A percentile compares a stretch with the other conserved stretches of the same genome.
Evolutionary conservation across 345 rosid genomes (phyloP).

Genomic region (Aquilaria sinensis): DNA sequence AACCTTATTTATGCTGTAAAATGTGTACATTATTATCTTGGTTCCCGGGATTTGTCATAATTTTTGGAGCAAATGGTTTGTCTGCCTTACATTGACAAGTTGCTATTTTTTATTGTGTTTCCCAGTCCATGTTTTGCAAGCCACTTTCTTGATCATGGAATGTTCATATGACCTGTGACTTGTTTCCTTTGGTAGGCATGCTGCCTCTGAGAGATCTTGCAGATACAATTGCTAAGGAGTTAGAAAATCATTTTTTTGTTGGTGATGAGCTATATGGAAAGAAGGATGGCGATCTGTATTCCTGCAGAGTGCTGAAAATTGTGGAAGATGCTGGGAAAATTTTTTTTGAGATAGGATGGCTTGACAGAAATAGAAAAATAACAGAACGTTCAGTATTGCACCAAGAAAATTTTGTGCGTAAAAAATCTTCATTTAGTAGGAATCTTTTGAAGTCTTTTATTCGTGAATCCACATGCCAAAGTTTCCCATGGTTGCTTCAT

Average conservation of each 20-base stretch:
- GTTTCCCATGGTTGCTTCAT: conserved; percentile 85
- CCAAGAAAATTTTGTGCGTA: conserved; percentile 61
- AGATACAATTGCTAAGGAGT: conserved; percentile 48
- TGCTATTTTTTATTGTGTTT: no score
- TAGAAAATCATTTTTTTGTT: conserved; percentile 45
- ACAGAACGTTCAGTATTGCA: conserved; percentile 37
- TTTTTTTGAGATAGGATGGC: conserved; percentile 65
- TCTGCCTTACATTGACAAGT: no score
- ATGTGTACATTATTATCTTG: no score
- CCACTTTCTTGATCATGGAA: background rate
- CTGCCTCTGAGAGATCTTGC: conserved; percentile 88
- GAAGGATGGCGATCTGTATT: conserved; percentile 41
- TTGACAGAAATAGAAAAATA: conserved; percentile 51
- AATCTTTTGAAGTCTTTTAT: conserved; percentile 77
- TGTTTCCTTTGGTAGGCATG: conserved; percentile 49
- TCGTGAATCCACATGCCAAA: conserved; percentile 83
- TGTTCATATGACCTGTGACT: background rate
- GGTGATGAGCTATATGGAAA: conserved; percentile 69
- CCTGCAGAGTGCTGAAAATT: conserved; percentile 60
- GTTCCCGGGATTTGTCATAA: no score
- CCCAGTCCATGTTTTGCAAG: no score
- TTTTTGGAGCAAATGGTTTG: no score
- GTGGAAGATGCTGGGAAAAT: conserved; percentile 32
- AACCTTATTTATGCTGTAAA: no score
- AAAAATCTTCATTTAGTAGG: conserved; percentile 73